Conservation (phyloP, 495 filamentous ascomycete species). For the Hyaloscypha finlandica region DNA sequence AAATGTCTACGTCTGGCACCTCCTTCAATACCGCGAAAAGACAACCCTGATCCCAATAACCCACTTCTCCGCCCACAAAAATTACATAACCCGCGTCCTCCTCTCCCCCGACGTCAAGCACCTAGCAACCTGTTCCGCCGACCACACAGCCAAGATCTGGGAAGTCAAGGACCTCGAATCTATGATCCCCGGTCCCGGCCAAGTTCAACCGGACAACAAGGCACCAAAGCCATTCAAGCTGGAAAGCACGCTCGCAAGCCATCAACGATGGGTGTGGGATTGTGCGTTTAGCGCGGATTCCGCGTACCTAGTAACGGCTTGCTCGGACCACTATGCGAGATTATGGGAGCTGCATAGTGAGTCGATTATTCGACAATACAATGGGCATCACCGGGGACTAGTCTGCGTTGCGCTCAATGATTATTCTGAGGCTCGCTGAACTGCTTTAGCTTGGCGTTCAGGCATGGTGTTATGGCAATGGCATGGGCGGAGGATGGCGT, state of each 20-base stretch:
- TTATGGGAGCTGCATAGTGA: slow-evolving; percentile 88
- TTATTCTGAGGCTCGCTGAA: slow-evolving; percentile 75
- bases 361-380: slow-evolving; percentile 94
- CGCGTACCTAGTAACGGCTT: slow-evolving; percentile 96
- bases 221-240: slow-evolving; percentile 61
- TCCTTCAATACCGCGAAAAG: slow-evolving; percentile 78
- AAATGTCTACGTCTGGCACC: slow-evolving; percentile 95
- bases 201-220: slow-evolving; percentile 12
- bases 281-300: slow-evolving; percentile 97
- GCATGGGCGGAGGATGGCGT: neutral
- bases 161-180: slow-evolving; percentile 64
- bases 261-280: slow-evolving; percentile 99
- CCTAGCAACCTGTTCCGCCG: slow-evolving; percentile 94
- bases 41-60: slow-evolving; percentile 90
- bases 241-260: slow-evolving; percentile 87
- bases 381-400: slow-evolving; percentile 92
- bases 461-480: neutral
- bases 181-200: slow-evolving; percentile 27
- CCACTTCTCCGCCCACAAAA: slow-evolving; percentile 88
- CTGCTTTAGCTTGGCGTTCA: neutral
- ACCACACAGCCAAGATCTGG: slow-evolving; percentile 98
- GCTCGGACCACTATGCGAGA: slow-evolving; percentile 95
- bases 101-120: slow-evolving; percentile 97
- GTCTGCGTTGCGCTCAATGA: slow-evolving; percentile 98
- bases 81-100: slow-evolving; percentile 93